Conservation (phyloP, 2,329 filamentous ascomycete species). For the Pseudogymnoascus sp. region DNA sequence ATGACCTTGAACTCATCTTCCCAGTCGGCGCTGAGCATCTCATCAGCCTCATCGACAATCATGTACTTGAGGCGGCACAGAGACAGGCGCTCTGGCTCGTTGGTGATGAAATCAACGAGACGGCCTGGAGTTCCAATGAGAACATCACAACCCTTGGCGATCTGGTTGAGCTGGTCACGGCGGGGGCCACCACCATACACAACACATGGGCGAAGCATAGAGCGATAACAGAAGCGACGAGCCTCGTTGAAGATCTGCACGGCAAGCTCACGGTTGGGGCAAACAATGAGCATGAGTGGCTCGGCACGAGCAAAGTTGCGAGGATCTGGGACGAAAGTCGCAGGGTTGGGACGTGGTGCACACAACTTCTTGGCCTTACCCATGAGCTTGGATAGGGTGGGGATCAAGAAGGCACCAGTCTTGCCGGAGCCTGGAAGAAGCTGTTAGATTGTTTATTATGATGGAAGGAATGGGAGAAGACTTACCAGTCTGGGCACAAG, state of each 20-base stretch:
- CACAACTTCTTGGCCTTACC: conserved; percentile 87
- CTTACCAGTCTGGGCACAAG: conserved; percentile 85
- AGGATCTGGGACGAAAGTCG: conserved; percentile 42
- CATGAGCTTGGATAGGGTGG: conserved; percentile 85
- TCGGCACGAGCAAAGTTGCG: conserved; percentile 59
- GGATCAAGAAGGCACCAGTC: conserved; percentile 86
- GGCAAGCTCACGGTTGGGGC: conserved; percentile 81
- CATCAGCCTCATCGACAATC: conserved; percentile 90
- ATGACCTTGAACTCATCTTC: conserved; percentile 66
- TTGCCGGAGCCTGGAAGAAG: conserved; percentile 73
- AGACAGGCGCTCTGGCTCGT: conserved; percentile 58
- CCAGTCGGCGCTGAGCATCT: conserved; percentile 79
- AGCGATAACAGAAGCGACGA: conserved; percentile 86
- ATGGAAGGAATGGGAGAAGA: conserved; percentile 16
- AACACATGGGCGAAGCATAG: conserved; percentile 87
- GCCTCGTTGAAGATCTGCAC: conserved; percentile 94
- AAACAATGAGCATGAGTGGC: conserved; percentile 78
- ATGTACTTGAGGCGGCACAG: conserved; percentile 70
- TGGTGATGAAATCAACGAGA: conserved; percentile 69
- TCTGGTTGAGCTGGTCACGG: conserved; percentile 61
- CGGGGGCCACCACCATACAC: conserved; percentile 76
- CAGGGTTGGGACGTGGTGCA: conserved; percentile 63
- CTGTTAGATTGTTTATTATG: conserved; percentile 10
- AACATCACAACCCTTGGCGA: conserved; percentile 80
- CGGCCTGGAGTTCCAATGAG: conserved; percentile 84